Conservation (phyloP, 352 stramenopile genomes). For the Phytophthora hibernalis region DNA sequence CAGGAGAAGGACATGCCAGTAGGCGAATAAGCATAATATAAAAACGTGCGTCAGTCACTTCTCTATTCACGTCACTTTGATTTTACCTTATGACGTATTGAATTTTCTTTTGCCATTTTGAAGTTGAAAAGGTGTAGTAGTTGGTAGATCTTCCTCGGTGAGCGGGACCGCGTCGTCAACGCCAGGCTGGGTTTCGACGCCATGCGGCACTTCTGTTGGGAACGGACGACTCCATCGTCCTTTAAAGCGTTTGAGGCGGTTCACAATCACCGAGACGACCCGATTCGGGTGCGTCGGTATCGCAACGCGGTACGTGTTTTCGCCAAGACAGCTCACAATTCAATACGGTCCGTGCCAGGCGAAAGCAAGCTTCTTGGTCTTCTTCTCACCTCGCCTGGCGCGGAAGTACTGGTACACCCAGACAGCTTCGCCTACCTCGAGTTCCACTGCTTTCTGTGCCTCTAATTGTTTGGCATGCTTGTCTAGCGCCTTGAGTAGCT, state of each 20-base stretch:
- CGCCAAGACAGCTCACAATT: neutral
- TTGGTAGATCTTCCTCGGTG: neutral
- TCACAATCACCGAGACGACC: constrained; percentile 4
- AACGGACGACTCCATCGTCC: neutral
- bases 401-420: constrained; percentile 3
- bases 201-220: neutral
- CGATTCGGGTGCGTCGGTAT: neutral
- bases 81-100: no score
- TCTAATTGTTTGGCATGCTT: neutral
- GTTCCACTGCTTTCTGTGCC: neutral
- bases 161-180: neutral
- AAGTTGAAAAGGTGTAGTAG: no score
- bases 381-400: neutral
- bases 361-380: constrained; percentile 14
- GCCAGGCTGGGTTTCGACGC: neutral
- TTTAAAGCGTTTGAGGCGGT: neutral
- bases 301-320: neutral
- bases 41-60: no score
- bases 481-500: constrained; percentile 2
- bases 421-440: neutral
- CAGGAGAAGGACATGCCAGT: no score
- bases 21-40: no score
- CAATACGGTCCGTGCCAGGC: neutral
- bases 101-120: no score
- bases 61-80: no score